Evolutionary conservation across 2,329 filamentous ascomycete genomes (phyloP).

Genomic region (Botrytis squamosa): DNA sequence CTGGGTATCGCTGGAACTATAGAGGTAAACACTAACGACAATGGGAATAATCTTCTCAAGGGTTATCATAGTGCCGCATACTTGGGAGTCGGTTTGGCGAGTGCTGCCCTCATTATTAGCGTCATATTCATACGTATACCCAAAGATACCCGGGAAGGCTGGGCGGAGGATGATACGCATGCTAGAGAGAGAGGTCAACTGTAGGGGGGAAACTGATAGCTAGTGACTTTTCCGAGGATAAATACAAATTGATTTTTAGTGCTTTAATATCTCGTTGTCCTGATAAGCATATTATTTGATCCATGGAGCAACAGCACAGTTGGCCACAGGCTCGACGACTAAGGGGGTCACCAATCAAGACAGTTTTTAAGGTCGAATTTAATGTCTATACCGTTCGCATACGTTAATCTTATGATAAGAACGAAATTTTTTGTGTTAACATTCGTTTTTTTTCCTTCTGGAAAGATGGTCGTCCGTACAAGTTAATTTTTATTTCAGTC

Average conservation of each 20-base stretch:
- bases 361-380: neutral
- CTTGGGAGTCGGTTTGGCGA: constrained; percentile 43
- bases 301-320: neutral
- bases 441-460: neutral
- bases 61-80: constrained; percentile 45
- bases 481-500: too few relatives aligned
- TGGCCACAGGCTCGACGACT: too few relatives aligned
- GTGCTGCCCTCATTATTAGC: constrained; percentile 40
- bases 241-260: neutral
- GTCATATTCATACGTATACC: constrained; percentile 44
- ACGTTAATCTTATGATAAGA: neutral
- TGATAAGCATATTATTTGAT: neutral
- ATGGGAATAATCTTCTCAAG: constrained; percentile 31
- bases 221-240: neutral
- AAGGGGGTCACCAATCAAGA: neutral
- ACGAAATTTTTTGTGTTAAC: fast-evolving
- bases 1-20: constrained; percentile 46
- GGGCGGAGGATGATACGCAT: constrained; percentile 30
- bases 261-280: neutral
- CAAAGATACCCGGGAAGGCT: constrained; percentile 43
- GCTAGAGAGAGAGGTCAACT: constrained; percentile 3
- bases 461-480: neutral
- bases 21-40: constrained; percentile 33
- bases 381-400: neutral
- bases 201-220: neutral